A percentile compares a stretch with the other conserved stretches of the same genome.
phyloP scores from a whole-genome alignment of 2,329 filamentous ascomycete genomes.

The Xylaria polymorpha region DNA sequence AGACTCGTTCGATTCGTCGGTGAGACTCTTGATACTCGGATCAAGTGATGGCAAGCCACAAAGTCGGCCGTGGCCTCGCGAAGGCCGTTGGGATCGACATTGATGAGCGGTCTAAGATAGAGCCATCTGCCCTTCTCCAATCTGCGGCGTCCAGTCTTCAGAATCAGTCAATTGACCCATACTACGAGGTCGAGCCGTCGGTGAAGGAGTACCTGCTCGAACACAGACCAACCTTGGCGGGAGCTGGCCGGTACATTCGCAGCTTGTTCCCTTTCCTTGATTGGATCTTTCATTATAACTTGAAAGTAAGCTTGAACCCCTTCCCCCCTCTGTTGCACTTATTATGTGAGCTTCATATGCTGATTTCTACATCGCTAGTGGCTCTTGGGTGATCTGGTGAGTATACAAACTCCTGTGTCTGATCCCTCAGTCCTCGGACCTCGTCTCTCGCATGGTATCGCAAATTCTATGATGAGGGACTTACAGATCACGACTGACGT shows the following conservation, averaged over 20 bases:
- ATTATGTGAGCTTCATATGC: conserved; percentile 73
- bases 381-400: conserved; percentile 40
- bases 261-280: conserved; percentile 85
- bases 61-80: conserved; percentile 32
- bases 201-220: conserved; percentile 76
- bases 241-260: conserved; percentile 69
- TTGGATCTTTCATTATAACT: conserved; percentile 90
- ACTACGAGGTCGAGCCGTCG: conserved; percentile 84
- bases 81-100: conserved; percentile 49
- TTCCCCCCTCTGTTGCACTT: conserved; percentile 84
- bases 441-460: too few species aligned
- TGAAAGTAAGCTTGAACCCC: conserved; percentile 57
- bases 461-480: too few species aligned
- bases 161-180: conserved; percentile 68
- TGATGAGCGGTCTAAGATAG: conserved; percentile 45
- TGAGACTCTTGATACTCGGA: not conserved
- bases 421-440: too few species aligned
- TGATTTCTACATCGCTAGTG: conserved; percentile 26
- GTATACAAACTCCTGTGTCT: not conserved
- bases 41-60: conserved; percentile 22
- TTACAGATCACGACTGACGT: too few species aligned
- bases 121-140: conserved; percentile 45
- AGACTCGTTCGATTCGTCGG: not conserved
- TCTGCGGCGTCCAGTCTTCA: conserved; percentile 45
- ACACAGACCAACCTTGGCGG: conserved; percentile 67